Percentiles rank a stretch among this genome's conserved stretches.
phyloP scores from a whole-genome alignment of 345 rosid genomes.

The Punica granatum region DNA sequence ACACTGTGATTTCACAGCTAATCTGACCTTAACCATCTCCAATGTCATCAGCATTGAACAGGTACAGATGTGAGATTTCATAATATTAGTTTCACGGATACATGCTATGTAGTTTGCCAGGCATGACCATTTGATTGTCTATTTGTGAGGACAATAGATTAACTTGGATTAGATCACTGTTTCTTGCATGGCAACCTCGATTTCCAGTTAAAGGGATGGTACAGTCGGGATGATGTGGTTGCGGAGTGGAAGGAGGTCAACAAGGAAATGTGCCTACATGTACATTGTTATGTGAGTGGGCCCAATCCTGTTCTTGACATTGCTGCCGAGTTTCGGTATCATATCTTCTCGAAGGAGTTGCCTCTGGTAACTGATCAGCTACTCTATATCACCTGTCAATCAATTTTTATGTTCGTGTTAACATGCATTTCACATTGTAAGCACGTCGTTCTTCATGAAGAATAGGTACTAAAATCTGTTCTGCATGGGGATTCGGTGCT shows the following conservation, averaged over 20 bases:
- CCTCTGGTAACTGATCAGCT: constrained; percentile 53
- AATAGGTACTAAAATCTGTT: constrained; percentile 73
- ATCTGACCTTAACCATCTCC: constrained; percentile 73
- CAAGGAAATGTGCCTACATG: constrained; percentile 47
- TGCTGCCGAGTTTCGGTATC: constrained; percentile 86
- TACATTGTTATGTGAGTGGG: constrained; percentile 82
- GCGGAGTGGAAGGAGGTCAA: constrained; percentile 87
- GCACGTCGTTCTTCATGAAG: not conserved
- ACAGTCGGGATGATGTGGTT: constrained; percentile 79
- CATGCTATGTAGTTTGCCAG: not conserved
- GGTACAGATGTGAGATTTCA: constrained; percentile 25
- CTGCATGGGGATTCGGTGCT: constrained; percentile 68
- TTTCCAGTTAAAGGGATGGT: constrained; percentile 74
- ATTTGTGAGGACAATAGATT: not conserved
- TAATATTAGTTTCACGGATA: too few species aligned
- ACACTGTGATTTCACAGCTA: constrained; percentile 88
- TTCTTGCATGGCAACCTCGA: not conserved
- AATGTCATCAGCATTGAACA: constrained; percentile 70
- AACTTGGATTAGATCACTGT: not conserved
- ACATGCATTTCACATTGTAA: not conserved
- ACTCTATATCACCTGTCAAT: not conserved
- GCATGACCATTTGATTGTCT: not conserved
- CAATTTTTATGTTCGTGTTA: not conserved
- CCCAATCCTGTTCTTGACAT: constrained; percentile 56
- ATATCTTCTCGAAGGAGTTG: constrained; percentile 83